Evolutionary conservation across 805 yeast genomes (phyloP), one percentile per base, ranked within the genome.

Genomic region (Candida quercuum): DNA sequence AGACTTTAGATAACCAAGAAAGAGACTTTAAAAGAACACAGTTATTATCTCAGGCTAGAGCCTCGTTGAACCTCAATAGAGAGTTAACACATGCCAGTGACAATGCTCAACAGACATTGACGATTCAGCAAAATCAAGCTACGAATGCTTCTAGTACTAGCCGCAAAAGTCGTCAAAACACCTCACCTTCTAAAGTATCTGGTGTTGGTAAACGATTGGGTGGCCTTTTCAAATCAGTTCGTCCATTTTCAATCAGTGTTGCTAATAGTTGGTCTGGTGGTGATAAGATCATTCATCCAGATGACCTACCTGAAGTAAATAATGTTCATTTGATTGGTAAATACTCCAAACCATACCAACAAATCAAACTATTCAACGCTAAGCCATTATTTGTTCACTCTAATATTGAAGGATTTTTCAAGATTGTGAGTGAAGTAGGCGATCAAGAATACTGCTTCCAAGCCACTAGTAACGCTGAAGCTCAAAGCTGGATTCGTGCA

Each of bases 401-500:
- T 23, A 68, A 64, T 46, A 46, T 60, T 53, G 49, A 67, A 47
- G 61, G 70, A 40, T 53, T 68, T 26, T 70, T 72, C 54, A 69
- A 67, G 41, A 45, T 73, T 18, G 59, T 68, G 11, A 58, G 64
- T 49, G 65, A 62, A 23, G 40, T 36, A 19, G 67, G 67, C 39
- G 72, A 72, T 12, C 72, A 72, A 12, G 85, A 81, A 39, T 72
- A 63, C 52, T 66, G 76, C 28, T 70, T 89, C 50, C 96, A 91
- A 57, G 81, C 91, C 0, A 54, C 72, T 0, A 65, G 59, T 43
- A 80, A 77, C 6, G 43, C 52, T 1, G 95, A 85, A 22, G 74
- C 82, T 39, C 76, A 74, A 36, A 86, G 78, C 30, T 89, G 97
- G 98, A 65, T 86, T 1, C 68, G 65, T 33, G 56, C 59, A 39